These are phyloP conservation scores for Hygrophoropsis aurantiaca DNA, from an alignment of 768 basidiomycete species.

Conservation along the genomic window DNA sequence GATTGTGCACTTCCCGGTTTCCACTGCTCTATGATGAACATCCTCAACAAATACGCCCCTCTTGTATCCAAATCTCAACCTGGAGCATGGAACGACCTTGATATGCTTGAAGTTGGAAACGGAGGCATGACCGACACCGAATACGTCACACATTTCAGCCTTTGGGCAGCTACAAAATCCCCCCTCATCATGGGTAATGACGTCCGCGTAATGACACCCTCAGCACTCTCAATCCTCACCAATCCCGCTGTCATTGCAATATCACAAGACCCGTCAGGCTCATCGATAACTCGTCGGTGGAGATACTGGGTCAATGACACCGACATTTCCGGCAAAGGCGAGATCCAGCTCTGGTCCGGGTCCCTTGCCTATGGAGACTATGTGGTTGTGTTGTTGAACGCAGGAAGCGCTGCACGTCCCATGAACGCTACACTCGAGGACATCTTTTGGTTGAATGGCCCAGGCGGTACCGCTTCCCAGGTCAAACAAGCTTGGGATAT, in stretches of 20 bases:
- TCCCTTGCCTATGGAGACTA: background rate
- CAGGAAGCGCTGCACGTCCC: background rate
- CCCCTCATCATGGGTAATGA: slow-evolving; percentile 47
- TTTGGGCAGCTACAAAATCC: slow-evolving; percentile 55
- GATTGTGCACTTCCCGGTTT: background rate
- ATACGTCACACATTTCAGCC: slow-evolving; percentile 55
- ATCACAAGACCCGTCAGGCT: slow-evolving; percentile 41
- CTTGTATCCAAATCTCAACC: slow-evolving; percentile 37
- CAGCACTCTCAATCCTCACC: slow-evolving; percentile 47
- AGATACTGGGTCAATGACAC: background rate
- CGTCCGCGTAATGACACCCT: slow-evolving; percentile 39
- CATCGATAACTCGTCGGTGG: background rate
- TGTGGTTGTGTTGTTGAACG: slow-evolving; percentile 1
- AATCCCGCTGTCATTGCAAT: slow-evolving; percentile 55
- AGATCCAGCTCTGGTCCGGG: slow-evolving; percentile 3
- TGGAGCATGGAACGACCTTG: slow-evolving; percentile 59
- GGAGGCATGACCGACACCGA: slow-evolving; percentile 49
- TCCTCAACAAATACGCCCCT: slow-evolving; percentile 38
- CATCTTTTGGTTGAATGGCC: slow-evolving; percentile 3
- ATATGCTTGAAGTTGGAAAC: slow-evolving; percentile 58
- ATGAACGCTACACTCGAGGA: slow-evolving; percentile 6
- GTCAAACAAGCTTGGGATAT: slow-evolving; percentile 4
- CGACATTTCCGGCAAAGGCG: background rate
- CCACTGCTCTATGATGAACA: slow-evolving; percentile 30
- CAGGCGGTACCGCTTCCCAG: slow-evolving; percentile 1